These are phyloP conservation scores for Ramularia endophylla DNA, from an alignment of 2,329 filamentous ascomycete genomes.

Conservation along the genomic window DNA sequence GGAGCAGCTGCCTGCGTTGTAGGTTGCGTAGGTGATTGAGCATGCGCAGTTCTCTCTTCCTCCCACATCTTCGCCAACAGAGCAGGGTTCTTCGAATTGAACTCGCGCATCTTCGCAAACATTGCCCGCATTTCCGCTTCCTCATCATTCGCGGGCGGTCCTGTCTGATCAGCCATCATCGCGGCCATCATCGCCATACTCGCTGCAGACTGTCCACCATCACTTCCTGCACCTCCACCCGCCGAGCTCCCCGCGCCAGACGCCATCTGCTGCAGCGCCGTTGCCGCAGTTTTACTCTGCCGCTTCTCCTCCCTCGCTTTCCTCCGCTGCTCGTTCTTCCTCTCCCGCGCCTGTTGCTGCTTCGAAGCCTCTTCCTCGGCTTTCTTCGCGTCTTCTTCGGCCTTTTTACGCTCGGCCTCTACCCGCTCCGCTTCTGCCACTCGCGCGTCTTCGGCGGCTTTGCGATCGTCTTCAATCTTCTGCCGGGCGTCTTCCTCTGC, in stretches of 20 bases:
- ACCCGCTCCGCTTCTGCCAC: conserved; percentile 24
- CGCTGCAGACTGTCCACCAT: conserved; percentile 5
- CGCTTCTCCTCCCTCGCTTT: conserved; percentile 25
- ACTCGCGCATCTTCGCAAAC: conserved; percentile 54
- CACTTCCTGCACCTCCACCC: conserved; percentile 7
- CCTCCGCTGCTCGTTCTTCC: conserved; percentile 28
- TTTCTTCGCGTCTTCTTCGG: conserved; percentile 18
- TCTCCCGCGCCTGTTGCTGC: conserved; percentile 20
- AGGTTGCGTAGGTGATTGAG: conserved; percentile 9
- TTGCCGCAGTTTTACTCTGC: conserved; percentile 26
- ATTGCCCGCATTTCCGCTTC: conserved; percentile 49
- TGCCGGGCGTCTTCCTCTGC: conserved; percentile 27
- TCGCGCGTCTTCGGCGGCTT: conserved; percentile 23
- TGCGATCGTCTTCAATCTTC: conserved; percentile 22
- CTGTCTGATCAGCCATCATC: conserved; percentile 16
- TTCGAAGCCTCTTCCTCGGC: conserved; percentile 19
- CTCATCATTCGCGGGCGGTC: conserved; percentile 32
- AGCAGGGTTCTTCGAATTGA: conserved; percentile 50
- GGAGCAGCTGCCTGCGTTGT: conserved; percentile 6
- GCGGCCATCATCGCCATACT: conserved; percentile 13
- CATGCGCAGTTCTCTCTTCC: conserved; percentile 41
- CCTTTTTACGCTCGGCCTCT: conserved; percentile 20
- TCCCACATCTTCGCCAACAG: conserved; percentile 53
- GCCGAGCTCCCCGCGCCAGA: conserved; percentile 13
- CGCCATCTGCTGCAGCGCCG: conserved; percentile 22